phyloP scores from a whole-genome alignment of 2,329 filamentous ascomycete species.

The Helotiales sp. region DNA sequence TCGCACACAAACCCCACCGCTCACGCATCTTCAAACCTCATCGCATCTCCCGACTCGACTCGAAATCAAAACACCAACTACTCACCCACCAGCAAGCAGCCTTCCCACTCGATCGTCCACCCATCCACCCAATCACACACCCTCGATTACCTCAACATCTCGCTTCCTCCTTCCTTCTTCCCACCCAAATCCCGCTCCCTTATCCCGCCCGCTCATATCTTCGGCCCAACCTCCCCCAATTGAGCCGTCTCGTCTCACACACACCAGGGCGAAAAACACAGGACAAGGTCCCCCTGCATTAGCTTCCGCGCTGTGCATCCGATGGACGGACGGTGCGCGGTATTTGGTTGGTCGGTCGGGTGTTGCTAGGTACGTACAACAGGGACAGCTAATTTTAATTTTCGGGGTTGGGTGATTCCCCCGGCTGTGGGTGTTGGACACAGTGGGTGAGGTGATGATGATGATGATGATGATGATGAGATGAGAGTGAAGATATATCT shows the following conservation, averaged over 20 bases:
- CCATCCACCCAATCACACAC: background rate
- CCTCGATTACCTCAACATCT: background rate
- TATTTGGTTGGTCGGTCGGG: background rate
- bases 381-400: background rate
- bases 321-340: background rate
- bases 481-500: background rate
- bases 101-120: background rate
- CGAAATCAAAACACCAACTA: no score
- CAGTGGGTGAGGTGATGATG: background rate
- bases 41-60: no score
- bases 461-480: background rate
- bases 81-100: no score
- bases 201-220: background rate
- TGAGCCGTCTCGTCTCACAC: background rate
- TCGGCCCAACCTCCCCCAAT: background rate
- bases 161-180: background rate
- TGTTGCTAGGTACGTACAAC: background rate
- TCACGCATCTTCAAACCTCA: no score
- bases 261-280: background rate
- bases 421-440: background rate
- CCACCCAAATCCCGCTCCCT: background rate
- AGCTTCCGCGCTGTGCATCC: background rate
- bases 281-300: conserved; percentile 1
- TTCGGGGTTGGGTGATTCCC: conserved; percentile 3
- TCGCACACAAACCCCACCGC: no score